A percentile compares a stretch with the other conserved stretches of the same genome.
These are phyloP conservation scores for Cercospora zeina DNA, from an alignment of 2,329 filamentous ascomycete genomes.

Conservation along the genomic window DNA sequence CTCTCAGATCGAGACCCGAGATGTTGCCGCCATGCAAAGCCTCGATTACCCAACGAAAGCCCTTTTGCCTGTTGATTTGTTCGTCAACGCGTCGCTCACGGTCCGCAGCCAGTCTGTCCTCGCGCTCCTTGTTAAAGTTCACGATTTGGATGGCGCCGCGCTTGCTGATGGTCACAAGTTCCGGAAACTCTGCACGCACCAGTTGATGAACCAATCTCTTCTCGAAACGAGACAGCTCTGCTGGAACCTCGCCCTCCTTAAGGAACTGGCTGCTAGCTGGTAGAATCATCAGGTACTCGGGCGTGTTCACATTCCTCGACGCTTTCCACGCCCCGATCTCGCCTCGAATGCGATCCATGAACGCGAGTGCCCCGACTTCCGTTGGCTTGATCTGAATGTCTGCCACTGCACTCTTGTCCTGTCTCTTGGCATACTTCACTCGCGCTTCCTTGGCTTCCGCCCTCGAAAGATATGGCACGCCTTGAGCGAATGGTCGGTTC, in stretches of 20 bases:
- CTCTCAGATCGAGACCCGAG: constrained; percentile 41
- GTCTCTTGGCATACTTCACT: constrained; percentile 47
- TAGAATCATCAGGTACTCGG: constrained; percentile 41
- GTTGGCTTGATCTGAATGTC: constrained; percentile 55
- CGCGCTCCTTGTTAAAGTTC: constrained; percentile 46
- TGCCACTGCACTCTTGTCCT: constrained; percentile 44
- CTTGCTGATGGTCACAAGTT: constrained; percentile 47
- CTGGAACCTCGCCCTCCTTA: constrained; percentile 26
- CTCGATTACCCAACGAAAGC: constrained; percentile 54
- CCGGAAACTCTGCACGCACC: constrained; percentile 61
- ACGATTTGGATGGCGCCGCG: constrained; percentile 49
- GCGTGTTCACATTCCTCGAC: constrained; percentile 31
- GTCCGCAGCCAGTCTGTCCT: constrained; percentile 45
- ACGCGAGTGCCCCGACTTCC: constrained; percentile 55
- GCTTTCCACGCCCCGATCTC: constrained; percentile 52
- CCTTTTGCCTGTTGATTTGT: constrained; percentile 48
- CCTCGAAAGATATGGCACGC: constrained; percentile 63
- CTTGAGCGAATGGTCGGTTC: constrained; percentile 55
- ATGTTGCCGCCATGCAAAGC: constrained; percentile 47
- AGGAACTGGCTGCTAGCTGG: constrained; percentile 28
- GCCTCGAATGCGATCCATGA: constrained; percentile 50
- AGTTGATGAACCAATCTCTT: constrained; percentile 66
- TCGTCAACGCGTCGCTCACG: constrained; percentile 45
- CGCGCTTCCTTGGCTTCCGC: constrained; percentile 56
- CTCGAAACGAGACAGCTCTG: constrained; percentile 59